Conservation (phyloP, 2,329 filamentous ascomycete genomes). For the Ophiocordyceps polyrhachis-furcata region DNA sequence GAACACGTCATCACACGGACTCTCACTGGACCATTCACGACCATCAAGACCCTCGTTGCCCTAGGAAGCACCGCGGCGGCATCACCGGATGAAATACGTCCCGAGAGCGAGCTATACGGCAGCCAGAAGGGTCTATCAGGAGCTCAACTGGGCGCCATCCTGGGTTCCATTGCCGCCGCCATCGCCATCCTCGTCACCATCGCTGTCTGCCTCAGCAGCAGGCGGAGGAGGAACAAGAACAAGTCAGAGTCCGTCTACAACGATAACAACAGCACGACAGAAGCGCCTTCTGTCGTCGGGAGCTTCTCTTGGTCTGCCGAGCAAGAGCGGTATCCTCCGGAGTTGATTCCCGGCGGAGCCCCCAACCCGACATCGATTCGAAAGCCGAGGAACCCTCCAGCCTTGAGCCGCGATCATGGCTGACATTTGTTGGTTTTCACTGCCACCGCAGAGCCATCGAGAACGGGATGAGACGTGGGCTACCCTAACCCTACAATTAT, state of each 20-base stretch:
- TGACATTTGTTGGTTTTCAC: too few relatives aligned
- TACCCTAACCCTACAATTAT: too few relatives aligned
- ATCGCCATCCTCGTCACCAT: slow-evolving; percentile 15
- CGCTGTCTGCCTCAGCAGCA: slow-evolving; percentile 11
- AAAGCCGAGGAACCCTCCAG: slow-evolving; percentile 10
- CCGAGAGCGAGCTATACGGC: slow-evolving; percentile 1
- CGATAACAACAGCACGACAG: not conserved
- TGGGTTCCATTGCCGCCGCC: slow-evolving; percentile 20
- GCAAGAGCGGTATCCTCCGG: slow-evolving; percentile 5
- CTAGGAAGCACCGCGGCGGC: not conserved
- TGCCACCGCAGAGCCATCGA: too few relatives aligned
- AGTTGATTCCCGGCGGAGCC: slow-evolving; percentile 14
- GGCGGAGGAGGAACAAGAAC: not conserved
- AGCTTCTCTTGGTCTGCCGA: not conserved
- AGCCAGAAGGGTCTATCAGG: slow-evolving; percentile 10
- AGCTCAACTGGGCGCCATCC: slow-evolving; percentile 21
- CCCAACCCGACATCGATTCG: slow-evolving; percentile 15
- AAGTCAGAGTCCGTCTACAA: not conserved
- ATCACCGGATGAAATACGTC: not conserved
- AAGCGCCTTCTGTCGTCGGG: not conserved
- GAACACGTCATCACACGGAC: slow-evolving; percentile 1
- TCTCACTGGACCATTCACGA: slow-evolving; percentile 1
- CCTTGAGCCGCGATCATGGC: not conserved
- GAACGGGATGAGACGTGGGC: too few relatives aligned
- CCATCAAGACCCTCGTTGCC: not conserved